Evolutionary conservation across 1,284 basidiomycete genomes (phyloP).

Genomic region (Ceratobasidium sp.): DNA sequence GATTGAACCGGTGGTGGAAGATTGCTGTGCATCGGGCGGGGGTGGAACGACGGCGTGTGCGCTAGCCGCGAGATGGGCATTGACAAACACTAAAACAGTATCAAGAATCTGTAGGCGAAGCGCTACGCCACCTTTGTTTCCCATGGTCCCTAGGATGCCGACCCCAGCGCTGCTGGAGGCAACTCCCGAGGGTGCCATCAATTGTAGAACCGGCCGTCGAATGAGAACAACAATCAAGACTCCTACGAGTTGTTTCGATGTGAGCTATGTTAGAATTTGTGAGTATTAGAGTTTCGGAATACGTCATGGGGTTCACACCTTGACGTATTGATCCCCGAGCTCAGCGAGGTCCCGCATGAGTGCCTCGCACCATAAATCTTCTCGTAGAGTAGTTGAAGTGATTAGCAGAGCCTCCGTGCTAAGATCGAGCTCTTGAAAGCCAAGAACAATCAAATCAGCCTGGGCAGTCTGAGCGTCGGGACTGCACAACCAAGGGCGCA

Average conservation of each 20-base stretch:
- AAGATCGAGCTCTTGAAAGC: constrained; percentile 81
- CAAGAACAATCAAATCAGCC: constrained; percentile 75
- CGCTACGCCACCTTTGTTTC: constrained; percentile 49
- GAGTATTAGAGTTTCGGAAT: background rate
- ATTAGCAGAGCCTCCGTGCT: constrained; percentile 81
- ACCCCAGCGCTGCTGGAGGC: constrained; percentile 68
- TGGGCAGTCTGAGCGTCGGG: constrained; percentile 53
- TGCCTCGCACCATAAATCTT: constrained; percentile 76
- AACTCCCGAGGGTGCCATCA: constrained; percentile 65
- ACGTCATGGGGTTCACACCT: constrained; percentile 61
- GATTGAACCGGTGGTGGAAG: constrained; percentile 27
- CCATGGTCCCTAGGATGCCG: constrained; percentile 82
- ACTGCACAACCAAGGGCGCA: constrained; percentile 65
- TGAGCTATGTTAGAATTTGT: constrained; percentile 62
- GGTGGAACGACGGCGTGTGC: constrained; percentile 49
- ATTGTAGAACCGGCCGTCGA: constrained; percentile 64
- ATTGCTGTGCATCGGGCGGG: background rate
- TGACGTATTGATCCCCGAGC: constrained; percentile 71
- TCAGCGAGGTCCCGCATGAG: constrained; percentile 78
- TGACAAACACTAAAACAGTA: constrained; percentile 75
- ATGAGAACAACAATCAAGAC: constrained; percentile 77
- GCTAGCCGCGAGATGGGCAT: constrained; percentile 82
- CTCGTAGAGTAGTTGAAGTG: constrained; percentile 66
- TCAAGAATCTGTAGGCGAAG: constrained; percentile 47
- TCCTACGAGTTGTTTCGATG: constrained; percentile 81